These are phyloP conservation scores for Salinomyces thailandicus DNA, from an alignment of 2,329 filamentous ascomycete genomes.

Conservation along the genomic window DNA sequence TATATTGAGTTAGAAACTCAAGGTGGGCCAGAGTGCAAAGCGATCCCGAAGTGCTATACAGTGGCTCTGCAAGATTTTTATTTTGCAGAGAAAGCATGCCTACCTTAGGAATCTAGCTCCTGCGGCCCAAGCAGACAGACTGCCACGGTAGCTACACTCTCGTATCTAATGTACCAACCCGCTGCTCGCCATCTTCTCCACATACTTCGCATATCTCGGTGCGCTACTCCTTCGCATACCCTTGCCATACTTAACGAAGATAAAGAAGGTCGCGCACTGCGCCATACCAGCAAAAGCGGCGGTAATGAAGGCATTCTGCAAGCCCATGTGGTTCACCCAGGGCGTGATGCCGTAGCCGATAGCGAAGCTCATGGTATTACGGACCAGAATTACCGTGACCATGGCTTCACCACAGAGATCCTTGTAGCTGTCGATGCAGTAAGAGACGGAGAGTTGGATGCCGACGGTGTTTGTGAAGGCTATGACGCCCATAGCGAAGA, in stretches of 20 bases:
- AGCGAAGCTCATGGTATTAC: constrained; percentile 40
- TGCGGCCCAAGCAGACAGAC: too few relatives aligned
- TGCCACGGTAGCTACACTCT: too few relatives aligned
- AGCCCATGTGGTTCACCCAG: constrained; percentile 34
- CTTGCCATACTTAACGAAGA: constrained; percentile 43
- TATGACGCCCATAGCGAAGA: constrained; percentile 37
- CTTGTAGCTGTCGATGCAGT: constrained; percentile 37
- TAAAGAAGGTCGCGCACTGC: constrained; percentile 29
- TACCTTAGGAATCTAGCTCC: too few relatives aligned
- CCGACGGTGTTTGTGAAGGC: constrained; percentile 34
- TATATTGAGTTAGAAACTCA: too few relatives aligned
- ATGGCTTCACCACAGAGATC: constrained; percentile 36
- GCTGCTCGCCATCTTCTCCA: constrained; percentile 22
- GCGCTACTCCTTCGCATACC: constrained; percentile 31
- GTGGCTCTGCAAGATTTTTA: too few relatives aligned
- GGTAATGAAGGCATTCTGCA: constrained; percentile 34
- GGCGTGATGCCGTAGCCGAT: constrained; percentile 41
- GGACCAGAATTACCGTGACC: constrained; percentile 37
- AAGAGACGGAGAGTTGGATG: constrained; percentile 31
- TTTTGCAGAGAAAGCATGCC: too few relatives aligned
- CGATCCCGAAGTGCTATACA: too few relatives aligned
- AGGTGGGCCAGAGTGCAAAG: too few relatives aligned
- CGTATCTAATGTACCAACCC: constrained; percentile 14
- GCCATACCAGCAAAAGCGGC: constrained; percentile 35
- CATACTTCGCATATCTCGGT: constrained; percentile 30